These are phyloP conservation scores for Apocynum venetum DNA, from an alignment of 257 asterid species.

Conservation along the genomic window DNA sequence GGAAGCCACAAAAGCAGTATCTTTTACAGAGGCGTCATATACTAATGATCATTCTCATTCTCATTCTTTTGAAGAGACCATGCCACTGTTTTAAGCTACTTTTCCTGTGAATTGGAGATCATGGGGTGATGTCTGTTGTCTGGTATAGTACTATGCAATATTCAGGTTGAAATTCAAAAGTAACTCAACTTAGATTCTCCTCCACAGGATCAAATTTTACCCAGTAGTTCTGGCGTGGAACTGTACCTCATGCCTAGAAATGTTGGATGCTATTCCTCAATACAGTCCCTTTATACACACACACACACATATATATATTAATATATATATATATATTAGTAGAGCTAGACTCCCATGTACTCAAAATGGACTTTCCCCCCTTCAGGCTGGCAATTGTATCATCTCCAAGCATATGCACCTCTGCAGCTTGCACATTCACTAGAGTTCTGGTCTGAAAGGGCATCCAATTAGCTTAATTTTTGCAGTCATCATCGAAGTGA, in stretches of 20 bases:
- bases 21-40: background rate
- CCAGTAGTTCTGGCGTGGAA: no score
- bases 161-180: background rate
- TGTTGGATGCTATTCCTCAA: background rate
- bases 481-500: slow-evolving; percentile 42
- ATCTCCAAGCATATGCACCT: background rate
- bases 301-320: no score
- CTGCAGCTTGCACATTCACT: background rate
- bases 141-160: background rate
- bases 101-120: background rate
- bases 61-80: background rate
- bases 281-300: background rate
- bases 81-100: background rate
- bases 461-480: background rate
- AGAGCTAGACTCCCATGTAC: background rate
- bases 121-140: background rate
- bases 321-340: background rate
- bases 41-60: background rate
- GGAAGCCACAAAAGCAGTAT: background rate
- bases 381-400: background rate
- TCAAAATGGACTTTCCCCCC: background rate
- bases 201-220: background rate
- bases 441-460: background rate
- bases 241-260: background rate
- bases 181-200: background rate